These are phyloP conservation scores for Massarina eburnea DNA, from an alignment of 2,329 filamentous ascomycete species.

Conservation along the genomic window DNA sequence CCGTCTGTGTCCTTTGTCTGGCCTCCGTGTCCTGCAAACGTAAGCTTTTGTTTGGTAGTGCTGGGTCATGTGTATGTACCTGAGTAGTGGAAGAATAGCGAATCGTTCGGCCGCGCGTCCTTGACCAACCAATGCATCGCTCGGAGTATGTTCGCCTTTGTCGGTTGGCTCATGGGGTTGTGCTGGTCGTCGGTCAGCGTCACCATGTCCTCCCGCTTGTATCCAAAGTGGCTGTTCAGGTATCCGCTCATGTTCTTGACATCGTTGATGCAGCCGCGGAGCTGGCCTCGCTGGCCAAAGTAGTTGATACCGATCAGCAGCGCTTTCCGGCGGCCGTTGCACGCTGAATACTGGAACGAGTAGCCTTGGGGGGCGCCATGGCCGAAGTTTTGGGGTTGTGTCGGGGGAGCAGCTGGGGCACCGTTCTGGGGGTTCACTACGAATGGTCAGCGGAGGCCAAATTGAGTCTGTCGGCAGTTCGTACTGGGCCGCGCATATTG, in stretches of 20 bases:
- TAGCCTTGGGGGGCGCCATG: slow-evolving; percentile 79
- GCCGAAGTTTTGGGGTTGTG: slow-evolving; percentile 55
- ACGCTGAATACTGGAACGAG: slow-evolving; percentile 87
- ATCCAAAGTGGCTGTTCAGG: slow-evolving; percentile 84
- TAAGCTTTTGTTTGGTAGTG: slow-evolving; percentile 7
- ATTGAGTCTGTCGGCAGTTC: slow-evolving; percentile 4
- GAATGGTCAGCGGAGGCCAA: slow-evolving; percentile 49
- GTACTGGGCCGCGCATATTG: slow-evolving; percentile 25
- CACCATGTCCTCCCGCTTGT: slow-evolving; percentile 96
- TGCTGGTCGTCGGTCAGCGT: slow-evolving; percentile 95
- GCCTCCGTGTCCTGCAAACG: slow-evolving; percentile 70
- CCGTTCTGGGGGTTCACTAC: slow-evolving; percentile 45
- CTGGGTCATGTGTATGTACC: slow-evolving; percentile 55
- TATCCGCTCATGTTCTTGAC: slow-evolving; percentile 96
- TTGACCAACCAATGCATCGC: slow-evolving; percentile 99
- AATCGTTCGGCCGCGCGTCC: slow-evolving; percentile 88
- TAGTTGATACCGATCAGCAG: slow-evolving; percentile 95
- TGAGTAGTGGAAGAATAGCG: slow-evolving; percentile 96
- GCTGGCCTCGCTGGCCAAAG: slow-evolving; percentile 86
- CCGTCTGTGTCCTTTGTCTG: slow-evolving; percentile 78
- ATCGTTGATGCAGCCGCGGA: slow-evolving; percentile 94
- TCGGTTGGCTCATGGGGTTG: slow-evolving; percentile 95
- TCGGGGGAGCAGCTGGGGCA: slow-evolving; percentile 67
- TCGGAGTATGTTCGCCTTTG: slow-evolving; percentile 89
- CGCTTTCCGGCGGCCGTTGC: slow-evolving; percentile 85